Evolutionary conservation across 768 basidiomycete genomes (phyloP).

Genomic region (Termitomyces sp.): DNA sequence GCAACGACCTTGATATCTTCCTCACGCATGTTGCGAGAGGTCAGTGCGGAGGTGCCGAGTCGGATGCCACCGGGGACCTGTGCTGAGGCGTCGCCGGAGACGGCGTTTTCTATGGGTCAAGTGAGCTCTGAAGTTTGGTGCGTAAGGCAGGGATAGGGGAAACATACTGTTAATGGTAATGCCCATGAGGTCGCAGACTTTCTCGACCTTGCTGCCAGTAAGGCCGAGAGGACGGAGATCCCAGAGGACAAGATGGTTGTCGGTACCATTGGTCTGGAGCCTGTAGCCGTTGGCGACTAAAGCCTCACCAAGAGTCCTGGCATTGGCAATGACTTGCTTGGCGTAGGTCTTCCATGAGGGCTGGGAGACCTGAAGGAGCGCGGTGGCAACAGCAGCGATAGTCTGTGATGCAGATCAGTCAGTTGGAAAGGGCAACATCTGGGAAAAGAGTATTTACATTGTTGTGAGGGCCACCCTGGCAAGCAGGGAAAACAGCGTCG

Average conservation of each 20-base stretch:
- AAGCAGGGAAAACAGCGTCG: constrained; percentile 98
- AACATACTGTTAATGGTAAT: constrained; percentile 92
- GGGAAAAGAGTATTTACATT: constrained; percentile 50
- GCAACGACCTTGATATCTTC: constrained; percentile 84
- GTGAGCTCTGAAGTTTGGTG: neutral
- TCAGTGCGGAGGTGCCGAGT: constrained; percentile 89
- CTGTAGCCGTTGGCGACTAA: constrained; percentile 84
- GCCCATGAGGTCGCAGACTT: constrained; percentile 93
- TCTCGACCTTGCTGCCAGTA: constrained; percentile 98
- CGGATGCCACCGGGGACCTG: constrained; percentile 97
- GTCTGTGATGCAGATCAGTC: constrained; percentile 40
- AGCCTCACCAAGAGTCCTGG: constrained; percentile 64
- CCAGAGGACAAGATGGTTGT: constrained; percentile 98
- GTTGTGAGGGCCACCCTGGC: constrained; percentile 99
- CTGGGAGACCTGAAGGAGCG: constrained; percentile 85
- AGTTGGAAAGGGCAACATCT: neutral
- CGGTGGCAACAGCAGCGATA: constrained; percentile 91
- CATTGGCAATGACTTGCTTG: constrained; percentile 90
- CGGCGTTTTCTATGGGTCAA: constrained; percentile 73
- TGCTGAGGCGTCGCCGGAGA: constrained; percentile 93
- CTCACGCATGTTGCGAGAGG: constrained; percentile 91
- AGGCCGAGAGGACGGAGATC: constrained; percentile 91
- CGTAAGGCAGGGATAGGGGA: neutral
- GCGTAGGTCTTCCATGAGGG: constrained; percentile 91
- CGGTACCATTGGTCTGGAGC: constrained; percentile 94